A percentile compares a stretch with the other conserved stretches of the same genome.
Evolutionary conservation across 176 grass and related monocot genomes (phyloP).

Genomic region (Poa pratensis): DNA sequence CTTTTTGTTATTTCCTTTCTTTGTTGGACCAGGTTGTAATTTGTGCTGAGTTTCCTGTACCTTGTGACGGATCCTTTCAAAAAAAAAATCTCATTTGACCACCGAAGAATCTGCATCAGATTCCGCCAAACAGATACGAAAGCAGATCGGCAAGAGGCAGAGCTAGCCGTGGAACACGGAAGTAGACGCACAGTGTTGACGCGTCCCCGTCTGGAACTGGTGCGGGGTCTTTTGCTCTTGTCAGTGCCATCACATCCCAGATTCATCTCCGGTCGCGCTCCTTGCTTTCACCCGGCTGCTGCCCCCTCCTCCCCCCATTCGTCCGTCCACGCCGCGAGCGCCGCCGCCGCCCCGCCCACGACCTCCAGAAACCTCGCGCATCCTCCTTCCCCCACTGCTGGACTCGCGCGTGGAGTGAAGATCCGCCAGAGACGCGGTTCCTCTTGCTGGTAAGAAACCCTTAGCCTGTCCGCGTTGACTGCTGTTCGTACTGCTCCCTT

Average conservation of each 20-base stretch:
- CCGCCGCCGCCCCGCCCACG: not conserved
- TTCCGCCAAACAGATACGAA: no score
- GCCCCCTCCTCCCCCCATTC: not conserved
- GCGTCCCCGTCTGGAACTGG: not conserved
- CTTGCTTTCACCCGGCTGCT: not conserved
- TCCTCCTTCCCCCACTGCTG: not conserved
- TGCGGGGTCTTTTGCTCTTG: not conserved
- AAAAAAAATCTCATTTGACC: no score
- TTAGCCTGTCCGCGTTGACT: not conserved
- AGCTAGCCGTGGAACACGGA: slow-evolving; percentile 14
- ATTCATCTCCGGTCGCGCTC: slow-evolving; percentile 3
- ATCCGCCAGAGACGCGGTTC: not conserved
- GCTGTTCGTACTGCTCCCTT: not conserved
- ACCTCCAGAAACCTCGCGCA: not conserved
- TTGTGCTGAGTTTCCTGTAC: no score
- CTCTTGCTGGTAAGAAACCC: slow-evolving; percentile 9
- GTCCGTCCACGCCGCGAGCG: not conserved
- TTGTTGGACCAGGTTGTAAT: no score
- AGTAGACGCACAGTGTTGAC: not conserved
- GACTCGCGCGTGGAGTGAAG: not conserved
- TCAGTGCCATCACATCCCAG: slow-evolving; percentile 26
- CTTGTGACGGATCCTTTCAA: no score
- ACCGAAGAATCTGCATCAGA: no score
- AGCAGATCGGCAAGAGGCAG: not conserved
- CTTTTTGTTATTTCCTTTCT: no score